These are phyloP conservation scores for Polytrichum commune DNA, from an alignment of 225 moss, liverwort and hornwort genomes.

Conservation along the genomic window DNA sequence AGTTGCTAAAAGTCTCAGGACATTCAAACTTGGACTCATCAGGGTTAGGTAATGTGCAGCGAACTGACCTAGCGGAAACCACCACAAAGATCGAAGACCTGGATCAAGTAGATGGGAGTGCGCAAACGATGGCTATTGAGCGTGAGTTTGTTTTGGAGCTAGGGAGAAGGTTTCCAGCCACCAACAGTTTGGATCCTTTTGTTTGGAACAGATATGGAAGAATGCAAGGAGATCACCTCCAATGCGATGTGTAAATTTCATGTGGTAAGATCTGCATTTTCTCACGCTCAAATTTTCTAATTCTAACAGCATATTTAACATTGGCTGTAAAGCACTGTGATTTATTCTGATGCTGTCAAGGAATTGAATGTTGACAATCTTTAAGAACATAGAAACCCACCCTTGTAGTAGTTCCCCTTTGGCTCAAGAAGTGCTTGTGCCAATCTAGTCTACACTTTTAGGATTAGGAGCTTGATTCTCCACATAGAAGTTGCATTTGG, in stretches of 20 bases:
- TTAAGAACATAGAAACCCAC: no score
- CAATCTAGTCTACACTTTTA: not conserved
- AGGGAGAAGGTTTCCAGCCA: slow-evolving; percentile 50
- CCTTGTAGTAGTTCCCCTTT: no score
- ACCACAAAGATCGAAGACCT: slow-evolving; percentile 26
- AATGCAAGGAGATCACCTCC: slow-evolving; percentile 49
- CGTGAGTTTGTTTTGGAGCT: slow-evolving; percentile 47
- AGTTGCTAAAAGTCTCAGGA: not conserved
- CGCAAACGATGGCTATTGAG: slow-evolving; percentile 38
- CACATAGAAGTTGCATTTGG: not conserved
- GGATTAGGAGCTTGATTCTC: not conserved
- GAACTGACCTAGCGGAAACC: slow-evolving; percentile 28
- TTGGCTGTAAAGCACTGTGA: no score
- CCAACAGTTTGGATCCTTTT: slow-evolving; percentile 39
- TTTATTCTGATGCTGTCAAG: no score
- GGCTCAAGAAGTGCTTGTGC: no score
- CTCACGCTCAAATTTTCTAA: no score
- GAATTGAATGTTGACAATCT: no score
- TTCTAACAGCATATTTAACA: no score
- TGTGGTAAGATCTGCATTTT: not conserved
- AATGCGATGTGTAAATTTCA: slow-evolving; percentile 43
- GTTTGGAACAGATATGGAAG: slow-evolving; percentile 48
- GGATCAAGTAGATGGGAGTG: slow-evolving; percentile 19
- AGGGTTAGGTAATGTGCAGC: slow-evolving; percentile 23
- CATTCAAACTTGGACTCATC: not conserved